phyloP scores from a whole-genome alignment of 208 protist genomes.

The Entamoeba dispar region DNA sequence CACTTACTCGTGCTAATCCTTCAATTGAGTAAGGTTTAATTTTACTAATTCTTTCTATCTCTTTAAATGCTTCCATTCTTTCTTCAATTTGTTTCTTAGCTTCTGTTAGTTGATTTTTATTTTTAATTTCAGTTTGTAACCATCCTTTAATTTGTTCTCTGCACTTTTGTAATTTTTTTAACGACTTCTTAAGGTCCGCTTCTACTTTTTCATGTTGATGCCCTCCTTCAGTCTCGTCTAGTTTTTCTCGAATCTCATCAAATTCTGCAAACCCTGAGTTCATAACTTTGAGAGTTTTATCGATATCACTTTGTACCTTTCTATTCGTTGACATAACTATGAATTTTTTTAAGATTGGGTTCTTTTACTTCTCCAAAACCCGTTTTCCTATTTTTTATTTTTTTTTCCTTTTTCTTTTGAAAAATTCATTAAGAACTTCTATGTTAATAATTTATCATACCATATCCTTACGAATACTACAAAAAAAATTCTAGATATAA shows the following conservation, averaged over 20 bases:
- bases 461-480: too few species aligned
- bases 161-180: slow-evolving; percentile 18
- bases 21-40: slow-evolving; percentile 8
- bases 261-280: not conserved
- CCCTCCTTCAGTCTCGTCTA: not conserved
- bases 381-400: too few species aligned
- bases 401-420: too few species aligned
- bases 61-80: not conserved
- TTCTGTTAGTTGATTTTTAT: not conserved
- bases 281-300: not conserved
- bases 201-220: slow-evolving; percentile 6
- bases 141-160: slow-evolving; percentile 14
- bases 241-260: not conserved
- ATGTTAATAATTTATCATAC: too few species aligned
- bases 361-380: too few species aligned
- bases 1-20: not conserved
- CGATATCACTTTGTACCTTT: not conserved
- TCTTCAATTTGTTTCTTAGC: not conserved
- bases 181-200: slow-evolving; percentile 6
- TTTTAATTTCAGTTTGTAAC: slow-evolving; percentile 12
- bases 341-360: not conserved
- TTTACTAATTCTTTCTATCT: slow-evolving; percentile 1
- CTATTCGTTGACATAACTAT: not conserved
- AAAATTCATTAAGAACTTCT: too few species aligned
- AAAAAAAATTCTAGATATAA: too few species aligned